Evolutionary conservation across 2,329 filamentous ascomycete genomes (phyloP).

Genomic region (Ophiostoma ips): DNA sequence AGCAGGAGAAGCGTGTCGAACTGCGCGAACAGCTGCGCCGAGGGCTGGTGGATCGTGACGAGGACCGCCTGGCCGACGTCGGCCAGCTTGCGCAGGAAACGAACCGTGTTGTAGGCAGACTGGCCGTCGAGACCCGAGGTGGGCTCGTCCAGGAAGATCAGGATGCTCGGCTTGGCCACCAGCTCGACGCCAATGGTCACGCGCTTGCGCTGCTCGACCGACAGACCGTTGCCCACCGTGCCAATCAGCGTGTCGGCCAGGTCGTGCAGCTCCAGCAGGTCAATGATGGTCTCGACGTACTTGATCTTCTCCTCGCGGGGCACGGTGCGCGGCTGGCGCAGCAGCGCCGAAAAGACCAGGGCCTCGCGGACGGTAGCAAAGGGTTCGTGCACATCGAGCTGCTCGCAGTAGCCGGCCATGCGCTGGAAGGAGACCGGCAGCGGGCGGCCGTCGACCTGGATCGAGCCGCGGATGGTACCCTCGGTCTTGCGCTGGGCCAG

Average conservation of each 20-base stretch:
- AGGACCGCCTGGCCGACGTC: constrained; percentile 53
- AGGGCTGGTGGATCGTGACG: constrained; percentile 59
- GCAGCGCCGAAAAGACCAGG: constrained; percentile 57
- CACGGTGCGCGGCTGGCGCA: constrained; percentile 54
- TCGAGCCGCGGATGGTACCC: constrained; percentile 76
- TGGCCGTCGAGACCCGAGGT: constrained; percentile 55
- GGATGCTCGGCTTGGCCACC: constrained; percentile 43
- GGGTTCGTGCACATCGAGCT: constrained; percentile 65
- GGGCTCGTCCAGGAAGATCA: constrained; percentile 46
- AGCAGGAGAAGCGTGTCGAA: constrained; percentile 29
- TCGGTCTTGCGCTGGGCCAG: constrained; percentile 68
- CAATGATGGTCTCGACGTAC: constrained; percentile 69
- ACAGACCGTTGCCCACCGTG: constrained; percentile 25
- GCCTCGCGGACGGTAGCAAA: constrained; percentile 65
- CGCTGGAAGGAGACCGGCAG: constrained; percentile 76
- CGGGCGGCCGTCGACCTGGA: constrained; percentile 50
- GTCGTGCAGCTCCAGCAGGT: constrained; percentile 38
- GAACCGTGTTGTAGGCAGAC: constrained; percentile 50
- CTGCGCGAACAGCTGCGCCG: constrained; percentile 49
- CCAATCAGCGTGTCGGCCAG: constrained; percentile 33
- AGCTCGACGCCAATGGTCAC: constrained; percentile 49
- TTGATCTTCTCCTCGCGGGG: constrained; percentile 54
- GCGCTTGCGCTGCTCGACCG: constrained; percentile 38
- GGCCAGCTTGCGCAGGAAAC: constrained; percentile 52
- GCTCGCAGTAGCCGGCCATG: constrained; percentile 67